A percentile compares a stretch with the other conserved stretches of the same genome.
These are phyloP conservation scores for Abrus pulchellus DNA, from an alignment of 306 rosid species.

Conservation along the genomic window DNA sequence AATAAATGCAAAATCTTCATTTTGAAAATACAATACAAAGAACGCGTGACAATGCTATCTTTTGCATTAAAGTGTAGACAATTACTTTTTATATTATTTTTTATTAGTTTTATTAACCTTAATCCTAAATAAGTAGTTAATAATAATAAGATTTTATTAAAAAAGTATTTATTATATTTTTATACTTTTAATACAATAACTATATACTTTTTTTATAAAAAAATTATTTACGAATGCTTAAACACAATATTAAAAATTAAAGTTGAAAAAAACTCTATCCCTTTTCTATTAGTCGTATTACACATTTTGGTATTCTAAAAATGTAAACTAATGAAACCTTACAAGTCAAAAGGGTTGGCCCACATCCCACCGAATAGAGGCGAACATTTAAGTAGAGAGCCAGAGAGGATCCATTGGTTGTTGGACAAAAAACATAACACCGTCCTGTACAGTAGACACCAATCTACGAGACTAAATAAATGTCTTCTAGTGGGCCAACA, in stretches of 20 bases:
- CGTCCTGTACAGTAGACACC: not conserved
- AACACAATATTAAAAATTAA: no score
- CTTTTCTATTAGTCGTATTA: no score
- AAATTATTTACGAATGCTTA: no score
- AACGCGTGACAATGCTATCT: not conserved
- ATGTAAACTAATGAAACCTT: not conserved
- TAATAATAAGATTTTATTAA: no score
- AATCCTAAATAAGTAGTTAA: no score
- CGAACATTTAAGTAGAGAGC: constrained; percentile 17
- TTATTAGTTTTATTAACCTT: no score
- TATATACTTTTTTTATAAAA: no score
- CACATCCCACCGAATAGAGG: not conserved
- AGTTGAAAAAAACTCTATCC: no score
- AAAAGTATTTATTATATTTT: no score
- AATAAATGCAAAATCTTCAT: constrained; percentile 5
- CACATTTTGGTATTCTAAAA: no score
- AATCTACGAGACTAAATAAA: not conserved
- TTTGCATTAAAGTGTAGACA: not conserved
- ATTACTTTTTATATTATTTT: no score
- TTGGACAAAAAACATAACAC: not conserved
- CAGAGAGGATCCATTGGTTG: not conserved
- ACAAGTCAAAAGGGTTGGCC: constrained; percentile 44
- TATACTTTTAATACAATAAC: no score
- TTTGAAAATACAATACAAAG: not conserved
- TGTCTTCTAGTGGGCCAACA: constrained; percentile 23